These are phyloP conservation scores for Logfia minima DNA, from an alignment of 129 eudicot species.

Conservation along the genomic window DNA sequence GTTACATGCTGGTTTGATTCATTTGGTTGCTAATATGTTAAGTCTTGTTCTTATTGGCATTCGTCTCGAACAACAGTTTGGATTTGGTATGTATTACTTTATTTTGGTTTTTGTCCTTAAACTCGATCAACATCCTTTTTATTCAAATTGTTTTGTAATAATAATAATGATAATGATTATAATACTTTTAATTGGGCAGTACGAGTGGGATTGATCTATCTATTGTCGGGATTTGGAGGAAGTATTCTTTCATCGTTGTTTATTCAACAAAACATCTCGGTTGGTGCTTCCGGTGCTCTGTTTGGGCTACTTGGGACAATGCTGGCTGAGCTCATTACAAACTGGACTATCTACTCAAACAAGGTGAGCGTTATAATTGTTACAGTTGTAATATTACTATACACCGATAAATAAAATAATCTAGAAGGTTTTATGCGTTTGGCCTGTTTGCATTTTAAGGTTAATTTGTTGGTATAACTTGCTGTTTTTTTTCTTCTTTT, in stretches of 20 bases:
- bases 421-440: neutral
- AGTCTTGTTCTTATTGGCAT: conserved; percentile 78
- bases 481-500: neutral
- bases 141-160: neutral
- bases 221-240: conserved; percentile 86
- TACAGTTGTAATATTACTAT: neutral
- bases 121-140: neutral
- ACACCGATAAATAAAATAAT: neutral
- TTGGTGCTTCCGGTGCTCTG: conserved; percentile 95
- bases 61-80: conserved; percentile 89
- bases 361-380: conserved; percentile 41
- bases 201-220: conserved; percentile 71
- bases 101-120: too few species aligned
- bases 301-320: conserved; percentile 94
- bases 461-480: neutral
- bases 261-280: conserved; percentile 53
- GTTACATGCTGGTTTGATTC: conserved; percentile 91
- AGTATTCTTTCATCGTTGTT: conserved; percentile 66
- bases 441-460: neutral
- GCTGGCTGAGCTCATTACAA: conserved; percentile 84
- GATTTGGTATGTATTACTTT: conserved; percentile 53
- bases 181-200: conserved; percentile 37
- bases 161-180: neutral
- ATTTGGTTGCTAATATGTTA: conserved; percentile 75
- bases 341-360: conserved; percentile 81